phyloP scores from a whole-genome alignment of 2,329 filamentous ascomycete species.

The Apiospora saccharicola region DNA sequence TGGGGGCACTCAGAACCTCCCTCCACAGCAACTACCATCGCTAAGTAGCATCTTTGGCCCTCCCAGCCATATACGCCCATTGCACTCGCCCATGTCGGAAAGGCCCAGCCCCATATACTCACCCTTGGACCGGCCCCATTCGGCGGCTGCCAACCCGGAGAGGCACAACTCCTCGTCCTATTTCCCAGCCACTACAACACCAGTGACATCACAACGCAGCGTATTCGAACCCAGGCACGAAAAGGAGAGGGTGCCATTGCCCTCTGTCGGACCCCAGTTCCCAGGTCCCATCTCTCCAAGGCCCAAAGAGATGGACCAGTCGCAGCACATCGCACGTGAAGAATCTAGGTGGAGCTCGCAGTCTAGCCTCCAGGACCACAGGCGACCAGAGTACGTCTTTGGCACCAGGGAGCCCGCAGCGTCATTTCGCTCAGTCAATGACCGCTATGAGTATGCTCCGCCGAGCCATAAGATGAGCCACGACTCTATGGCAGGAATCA shows the following conservation, averaged over 20 bases:
- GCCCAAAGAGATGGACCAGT: conserved; percentile 48
- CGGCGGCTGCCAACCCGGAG: conserved; percentile 47
- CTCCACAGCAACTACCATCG: conserved; percentile 55
- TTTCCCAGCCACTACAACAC: conserved; percentile 51
- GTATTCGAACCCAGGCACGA: conserved; percentile 56
- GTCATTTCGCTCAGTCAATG: conserved; percentile 37
- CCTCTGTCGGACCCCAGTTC: conserved; percentile 44
- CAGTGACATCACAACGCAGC: conserved; percentile 53
- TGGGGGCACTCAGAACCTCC: conserved; percentile 35
- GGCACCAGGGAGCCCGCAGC: conserved; percentile 51
- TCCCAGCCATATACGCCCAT: conserved; percentile 50
- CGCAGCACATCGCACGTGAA: conserved; percentile 34
- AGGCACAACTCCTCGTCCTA: conserved; percentile 54
- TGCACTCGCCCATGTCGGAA: conserved; percentile 56
- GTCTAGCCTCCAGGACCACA: conserved; percentile 52
- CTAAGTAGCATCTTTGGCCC: conserved; percentile 65
- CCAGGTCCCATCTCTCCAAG: conserved; percentile 54
- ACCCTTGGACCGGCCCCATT: conserved; percentile 55
- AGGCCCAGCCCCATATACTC: conserved; percentile 53
- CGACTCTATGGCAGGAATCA: conserved; percentile 30
- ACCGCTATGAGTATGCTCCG: conserved; percentile 38
- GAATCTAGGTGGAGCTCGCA: conserved; percentile 43
- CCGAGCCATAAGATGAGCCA: conserved; percentile 37
- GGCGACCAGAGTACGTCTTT: conserved; percentile 55
- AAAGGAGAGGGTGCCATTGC: conserved; percentile 47